A percentile compares a stretch with the other conserved stretches of the same genome.
phyloP scores from a whole-genome alignment of 192 early-diverging fungal genomes.

The Umbelopsis vinacea region DNA sequence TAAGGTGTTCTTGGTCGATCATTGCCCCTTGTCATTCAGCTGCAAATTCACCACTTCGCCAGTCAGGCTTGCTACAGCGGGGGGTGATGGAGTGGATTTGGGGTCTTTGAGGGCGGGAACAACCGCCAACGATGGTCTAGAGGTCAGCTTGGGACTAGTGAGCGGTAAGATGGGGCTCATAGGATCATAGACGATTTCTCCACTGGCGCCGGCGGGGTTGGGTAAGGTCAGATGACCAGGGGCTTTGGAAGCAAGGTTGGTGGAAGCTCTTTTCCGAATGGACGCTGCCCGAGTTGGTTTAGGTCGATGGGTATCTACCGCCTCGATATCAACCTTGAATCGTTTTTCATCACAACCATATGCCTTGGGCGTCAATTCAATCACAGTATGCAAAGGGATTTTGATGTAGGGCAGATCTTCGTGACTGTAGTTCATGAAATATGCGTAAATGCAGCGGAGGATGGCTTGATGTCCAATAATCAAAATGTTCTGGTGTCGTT shows the following conservation, averaged over 20 bases:
- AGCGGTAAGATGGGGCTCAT: slow-evolving; percentile 37
- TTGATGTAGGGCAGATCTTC: slow-evolving; percentile 97
- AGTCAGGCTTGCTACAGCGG: background rate
- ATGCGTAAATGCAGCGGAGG: slow-evolving; percentile 95
- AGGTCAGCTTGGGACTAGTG: background rate
- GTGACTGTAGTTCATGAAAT: slow-evolving; percentile 91
- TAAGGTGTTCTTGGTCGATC: background rate
- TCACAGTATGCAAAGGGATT: slow-evolving; percentile 95
- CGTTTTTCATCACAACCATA: slow-evolving; percentile 92
- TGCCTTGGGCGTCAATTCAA: slow-evolving; percentile 94
- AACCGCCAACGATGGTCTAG: background rate
- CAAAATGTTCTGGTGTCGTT: slow-evolving; percentile 91
- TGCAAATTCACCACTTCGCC: background rate
- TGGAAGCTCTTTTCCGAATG: slow-evolving; percentile 3
- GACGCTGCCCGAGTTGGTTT: slow-evolving; percentile 53
- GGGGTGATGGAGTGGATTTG: background rate
- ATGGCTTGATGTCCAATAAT: slow-evolving; percentile 98
- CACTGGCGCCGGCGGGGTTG: slow-evolving; percentile 30
- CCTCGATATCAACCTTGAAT: slow-evolving; percentile 92
- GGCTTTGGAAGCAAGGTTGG: slow-evolving; percentile 7
- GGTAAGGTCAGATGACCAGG: background rate
- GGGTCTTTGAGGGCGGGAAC: background rate
- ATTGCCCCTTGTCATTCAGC: background rate
- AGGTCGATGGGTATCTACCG: slow-evolving; percentile 93
- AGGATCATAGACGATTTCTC: slow-evolving; percentile 35